A percentile compares a stretch with the other conserved stretches of the same genome.
phyloP scores from a whole-genome alignment of 2,329 filamentous ascomycete genomes.

The Samsoniella hepiali region DNA sequence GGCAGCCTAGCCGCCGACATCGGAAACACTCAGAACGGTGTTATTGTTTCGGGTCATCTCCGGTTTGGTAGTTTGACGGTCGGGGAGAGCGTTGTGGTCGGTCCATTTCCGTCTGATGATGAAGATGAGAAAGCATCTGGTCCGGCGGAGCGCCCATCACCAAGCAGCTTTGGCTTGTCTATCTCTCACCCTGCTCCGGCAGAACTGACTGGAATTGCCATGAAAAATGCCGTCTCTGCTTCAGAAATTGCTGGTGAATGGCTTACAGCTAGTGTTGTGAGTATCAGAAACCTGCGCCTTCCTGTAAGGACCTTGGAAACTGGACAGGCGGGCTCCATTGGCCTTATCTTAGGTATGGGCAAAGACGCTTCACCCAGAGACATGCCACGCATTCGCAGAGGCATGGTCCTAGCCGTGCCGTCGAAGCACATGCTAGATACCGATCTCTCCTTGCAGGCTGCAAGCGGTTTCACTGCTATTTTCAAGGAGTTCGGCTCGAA shows the following conservation, averaged over 20 bases:
- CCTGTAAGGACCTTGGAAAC: conserved; percentile 72
- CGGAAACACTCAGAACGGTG: conserved; percentile 45
- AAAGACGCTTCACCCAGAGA: conserved; percentile 19
- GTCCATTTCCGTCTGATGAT: conserved; percentile 66
- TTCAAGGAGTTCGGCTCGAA: conserved; percentile 64
- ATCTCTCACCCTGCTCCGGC: conserved; percentile 52
- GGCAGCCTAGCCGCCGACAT: conserved; percentile 22
- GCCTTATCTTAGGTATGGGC: conserved; percentile 59
- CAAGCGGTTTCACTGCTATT: conserved; percentile 66
- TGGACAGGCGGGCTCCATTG: conserved; percentile 87
- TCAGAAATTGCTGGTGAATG: conserved; percentile 63
- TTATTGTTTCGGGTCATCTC: conserved; percentile 82
- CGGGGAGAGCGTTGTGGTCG: conserved; percentile 74
- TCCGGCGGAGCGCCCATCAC: conserved; percentile 46
- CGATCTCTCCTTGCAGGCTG: conserved; percentile 58
- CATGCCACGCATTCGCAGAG: conserved; percentile 60
- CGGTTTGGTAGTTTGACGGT: conserved; percentile 75
- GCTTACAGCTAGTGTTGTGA: conserved; percentile 77
- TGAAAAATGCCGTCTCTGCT: conserved; percentile 50
- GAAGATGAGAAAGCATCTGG: conserved; percentile 40
- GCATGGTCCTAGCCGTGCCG: conserved; percentile 74
- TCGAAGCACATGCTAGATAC: conserved; percentile 56
- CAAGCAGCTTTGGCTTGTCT: conserved; percentile 47
- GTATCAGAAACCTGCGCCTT: conserved; percentile 81
- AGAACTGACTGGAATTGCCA: conserved; percentile 51